A percentile compares a stretch with the other conserved stretches of the same genome.
These are phyloP conservation scores for Neurospora intermedia DNA, from an alignment of 495 filamentous ascomycete genomes.

Conservation along the genomic window DNA sequence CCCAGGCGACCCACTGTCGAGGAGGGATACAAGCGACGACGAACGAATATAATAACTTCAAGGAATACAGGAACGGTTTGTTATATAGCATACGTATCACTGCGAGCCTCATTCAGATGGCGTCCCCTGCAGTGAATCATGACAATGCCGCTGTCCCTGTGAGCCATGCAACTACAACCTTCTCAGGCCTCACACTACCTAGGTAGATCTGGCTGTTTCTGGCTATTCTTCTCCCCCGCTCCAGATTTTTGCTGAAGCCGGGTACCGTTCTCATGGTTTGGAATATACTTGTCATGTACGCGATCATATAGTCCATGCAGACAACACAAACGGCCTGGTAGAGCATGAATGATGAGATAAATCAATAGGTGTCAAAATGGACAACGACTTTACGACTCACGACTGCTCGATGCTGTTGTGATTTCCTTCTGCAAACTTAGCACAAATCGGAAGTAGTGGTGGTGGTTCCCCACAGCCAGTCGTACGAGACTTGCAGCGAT, in stretches of 20 bases:
- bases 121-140: no score
- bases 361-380: neutral
- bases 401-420: neutral
- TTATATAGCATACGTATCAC: neutral
- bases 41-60: neutral
- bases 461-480: neutral
- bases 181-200: neutral
- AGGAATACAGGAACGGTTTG: neutral
- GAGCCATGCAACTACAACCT: no score
- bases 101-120: no score
- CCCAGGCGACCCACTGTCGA: neutral
- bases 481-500: conserved; percentile 15
- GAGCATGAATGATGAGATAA: neutral
- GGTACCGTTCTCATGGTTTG: neutral
- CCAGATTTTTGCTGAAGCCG: neutral
- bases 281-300: neutral
- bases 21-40: neutral
- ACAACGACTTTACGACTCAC: neutral
- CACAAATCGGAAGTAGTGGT: neutral
- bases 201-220: neutral
- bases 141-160: no score
- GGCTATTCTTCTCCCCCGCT: neutral
- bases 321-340: neutral
- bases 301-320: neutral
- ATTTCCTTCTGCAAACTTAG: neutral